phyloP scores from a whole-genome alignment of 73 alveolate species.

The Paramecium octaurelia region DNA sequence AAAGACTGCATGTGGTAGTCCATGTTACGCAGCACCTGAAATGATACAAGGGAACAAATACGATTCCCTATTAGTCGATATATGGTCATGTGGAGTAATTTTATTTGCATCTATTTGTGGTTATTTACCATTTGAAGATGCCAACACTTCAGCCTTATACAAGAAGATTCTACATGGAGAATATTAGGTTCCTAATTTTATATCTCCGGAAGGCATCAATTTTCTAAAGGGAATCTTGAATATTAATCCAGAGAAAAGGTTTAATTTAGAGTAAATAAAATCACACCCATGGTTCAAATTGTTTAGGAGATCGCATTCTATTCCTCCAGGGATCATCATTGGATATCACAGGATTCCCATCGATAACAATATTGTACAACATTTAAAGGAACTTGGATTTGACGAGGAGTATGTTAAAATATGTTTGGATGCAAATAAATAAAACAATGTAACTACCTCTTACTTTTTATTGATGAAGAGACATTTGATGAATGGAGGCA shows the following conservation, averaged over 20 bases:
- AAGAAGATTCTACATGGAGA: constrained; percentile 73
- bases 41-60: constrained; percentile 81
- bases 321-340: constrained; percentile 54
- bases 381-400: constrained; percentile 67
- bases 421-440: constrained; percentile 85
- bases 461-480: constrained; percentile 87
- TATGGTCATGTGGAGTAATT: constrained; percentile 90
- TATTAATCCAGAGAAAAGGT: constrained; percentile 63
- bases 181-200: constrained; percentile 33
- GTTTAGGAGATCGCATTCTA: constrained; percentile 54
- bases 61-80: constrained; percentile 80
- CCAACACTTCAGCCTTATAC: constrained; percentile 77
- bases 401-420: constrained; percentile 65
- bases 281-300: constrained; percentile 68
- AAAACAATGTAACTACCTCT: constrained; percentile 87
- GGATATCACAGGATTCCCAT: constrained; percentile 64
- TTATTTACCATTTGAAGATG: constrained; percentile 87
- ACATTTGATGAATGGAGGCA: constrained; percentile 75
- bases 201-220: constrained; percentile 24
- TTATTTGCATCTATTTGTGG: constrained; percentile 88
- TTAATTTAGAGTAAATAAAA: constrained; percentile 52
- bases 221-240: constrained; percentile 54
- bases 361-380: constrained; percentile 58
- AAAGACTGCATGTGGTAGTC: constrained; percentile 69
- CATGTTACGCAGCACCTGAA: constrained; percentile 73